Percentiles rank a stretch among this genome's conserved stretches.
phyloP scores from a whole-genome alignment of 192 early-diverging fungal species.

The Backusella liffmaniae region DNA sequence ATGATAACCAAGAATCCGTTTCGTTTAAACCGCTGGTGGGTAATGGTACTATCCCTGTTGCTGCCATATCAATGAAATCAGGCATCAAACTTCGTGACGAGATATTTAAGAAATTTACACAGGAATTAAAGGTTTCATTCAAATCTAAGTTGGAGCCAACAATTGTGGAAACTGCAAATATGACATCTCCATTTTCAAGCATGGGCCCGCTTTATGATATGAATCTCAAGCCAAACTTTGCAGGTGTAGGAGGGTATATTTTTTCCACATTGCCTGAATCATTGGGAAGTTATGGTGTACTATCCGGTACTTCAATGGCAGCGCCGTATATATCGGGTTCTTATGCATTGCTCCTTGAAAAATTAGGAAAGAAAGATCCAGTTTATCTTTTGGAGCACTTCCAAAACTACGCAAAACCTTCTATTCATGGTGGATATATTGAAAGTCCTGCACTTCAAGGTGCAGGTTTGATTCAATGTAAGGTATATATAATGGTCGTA shows the following conservation, averaged over 20 bases:
- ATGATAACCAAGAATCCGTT: conserved; percentile 42
- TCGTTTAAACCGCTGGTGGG: conserved; percentile 21
- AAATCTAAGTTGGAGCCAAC: conserved; percentile 45
- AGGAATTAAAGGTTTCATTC: conserved; percentile 24
- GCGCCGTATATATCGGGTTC: conserved; percentile 55
- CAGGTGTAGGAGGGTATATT: conserved; percentile 49
- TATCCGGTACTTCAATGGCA: conserved; percentile 63
- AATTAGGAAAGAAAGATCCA: conserved; percentile 22
- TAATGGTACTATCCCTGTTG: conserved; percentile 51
- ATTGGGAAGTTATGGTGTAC: conserved; percentile 41
- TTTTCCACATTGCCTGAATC: conserved; percentile 49
- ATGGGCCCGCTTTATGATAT: conserved; percentile 73
- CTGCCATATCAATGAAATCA: conserved; percentile 48
- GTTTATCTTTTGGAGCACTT: conserved; percentile 31
- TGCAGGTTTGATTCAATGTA: conserved; percentile 52
- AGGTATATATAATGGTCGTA: background rate
- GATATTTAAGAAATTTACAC: conserved; percentile 26
- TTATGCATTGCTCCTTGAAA: conserved; percentile 45
- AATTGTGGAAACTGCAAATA: conserved; percentile 51
- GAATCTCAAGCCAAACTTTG: conserved; percentile 50
- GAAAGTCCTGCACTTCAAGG: conserved; percentile 43
- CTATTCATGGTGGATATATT: conserved; percentile 3
- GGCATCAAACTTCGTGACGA: conserved; percentile 44
- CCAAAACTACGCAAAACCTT: conserved; percentile 35
- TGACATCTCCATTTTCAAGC: conserved; percentile 70